Evolutionary conservation across 805 yeast species (phyloP).

Genomic region (Clavispora carvajalis): DNA sequence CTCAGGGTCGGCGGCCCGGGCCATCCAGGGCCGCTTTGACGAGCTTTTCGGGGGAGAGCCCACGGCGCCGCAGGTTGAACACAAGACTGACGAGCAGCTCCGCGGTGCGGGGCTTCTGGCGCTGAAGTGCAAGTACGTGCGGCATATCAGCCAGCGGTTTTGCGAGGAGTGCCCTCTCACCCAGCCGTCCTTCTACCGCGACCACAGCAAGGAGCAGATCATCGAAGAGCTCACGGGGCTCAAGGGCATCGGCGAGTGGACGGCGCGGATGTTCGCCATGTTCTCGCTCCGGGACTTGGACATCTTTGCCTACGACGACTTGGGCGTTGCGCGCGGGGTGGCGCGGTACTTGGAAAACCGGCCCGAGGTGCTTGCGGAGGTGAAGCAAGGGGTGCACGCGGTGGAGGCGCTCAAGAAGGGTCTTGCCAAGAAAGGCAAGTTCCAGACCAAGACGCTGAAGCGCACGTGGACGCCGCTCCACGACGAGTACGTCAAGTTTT

Average conservation of each 20-base stretch:
- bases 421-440: slow-evolving; percentile 33
- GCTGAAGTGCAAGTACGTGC: slow-evolving; percentile 61
- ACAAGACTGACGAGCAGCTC: slow-evolving; percentile 41
- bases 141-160: slow-evolving; percentile 50
- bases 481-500: slow-evolving; percentile 49
- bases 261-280: slow-evolving; percentile 79
- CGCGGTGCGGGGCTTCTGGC: slow-evolving; percentile 64
- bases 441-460: slow-evolving; percentile 32
- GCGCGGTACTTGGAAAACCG: slow-evolving; percentile 54
- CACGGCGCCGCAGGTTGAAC: slow-evolving; percentile 43
- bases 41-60: slow-evolving; percentile 39
- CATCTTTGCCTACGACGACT: slow-evolving; percentile 71
- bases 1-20: slow-evolving; percentile 73
- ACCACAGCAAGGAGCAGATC: slow-evolving; percentile 40
- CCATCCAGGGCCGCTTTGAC: slow-evolving; percentile 49
- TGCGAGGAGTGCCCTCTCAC: slow-evolving; percentile 8
- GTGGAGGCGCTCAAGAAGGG: slow-evolving; percentile 28
- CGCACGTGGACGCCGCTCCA: slow-evolving; percentile 65
- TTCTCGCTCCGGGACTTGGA: slow-evolving; percentile 65
- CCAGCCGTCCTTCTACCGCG: slow-evolving; percentile 33
- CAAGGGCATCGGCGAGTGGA: slow-evolving; percentile 82
- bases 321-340: slow-evolving; percentile 82
- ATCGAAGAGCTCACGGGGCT: slow-evolving; percentile 44
- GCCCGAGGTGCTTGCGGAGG: slow-evolving; percentile 42
- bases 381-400: slow-evolving; percentile 31